Percentiles rank a stretch among this genome's conserved stretches.
These are phyloP conservation scores for Picochlorum sp. DNA, from an alignment of 139 green algal genomes.

Conservation along the genomic window DNA sequence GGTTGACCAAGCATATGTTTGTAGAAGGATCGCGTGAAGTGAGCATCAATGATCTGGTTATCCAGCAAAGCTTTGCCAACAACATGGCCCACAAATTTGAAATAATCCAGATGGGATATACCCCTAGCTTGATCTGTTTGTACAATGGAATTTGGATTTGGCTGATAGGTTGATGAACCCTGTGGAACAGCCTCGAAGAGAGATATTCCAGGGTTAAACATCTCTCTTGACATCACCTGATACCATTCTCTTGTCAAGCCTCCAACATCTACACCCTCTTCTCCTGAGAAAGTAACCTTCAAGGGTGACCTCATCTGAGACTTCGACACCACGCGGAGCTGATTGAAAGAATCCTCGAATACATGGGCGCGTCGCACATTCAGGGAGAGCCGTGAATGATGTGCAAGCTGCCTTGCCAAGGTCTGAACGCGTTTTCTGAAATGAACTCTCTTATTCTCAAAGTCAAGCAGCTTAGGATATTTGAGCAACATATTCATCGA, in stretches of 20 bases:
- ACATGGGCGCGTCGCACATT: slow-evolving; percentile 75
- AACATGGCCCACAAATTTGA: slow-evolving; percentile 77
- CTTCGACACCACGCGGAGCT: slow-evolving; percentile 71
- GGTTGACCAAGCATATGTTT: slow-evolving; percentile 90
- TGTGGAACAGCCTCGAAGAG: slow-evolving; percentile 82
- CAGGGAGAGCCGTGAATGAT: slow-evolving; percentile 46
- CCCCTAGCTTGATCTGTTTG: slow-evolving; percentile 72
- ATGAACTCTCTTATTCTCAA: slow-evolving; percentile 87
- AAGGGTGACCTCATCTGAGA: slow-evolving; percentile 75
- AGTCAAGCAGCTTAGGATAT: slow-evolving; percentile 83
- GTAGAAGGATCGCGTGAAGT: slow-evolving; percentile 99
- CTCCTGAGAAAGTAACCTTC: slow-evolving; percentile 74
- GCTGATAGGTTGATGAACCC: slow-evolving; percentile 89
- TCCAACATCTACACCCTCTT: slow-evolving; percentile 96
- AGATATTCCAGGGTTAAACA: slow-evolving; percentile 90
- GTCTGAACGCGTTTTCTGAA: neutral
- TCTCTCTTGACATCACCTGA: slow-evolving; percentile 85
- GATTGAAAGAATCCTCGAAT: slow-evolving; percentile 96
- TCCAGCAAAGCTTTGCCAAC: slow-evolving; percentile 89
- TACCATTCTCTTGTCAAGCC: slow-evolving; percentile 95
- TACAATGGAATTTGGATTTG: slow-evolving; percentile 84
- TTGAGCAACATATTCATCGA: slow-evolving; percentile 68
- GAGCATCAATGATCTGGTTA: slow-evolving; percentile 80
- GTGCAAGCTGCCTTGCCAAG: neutral
- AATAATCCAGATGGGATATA: slow-evolving; percentile 92